Conservation (phyloP, 176 grass and related monocot species). For the Zoysia pacifica region DNA sequence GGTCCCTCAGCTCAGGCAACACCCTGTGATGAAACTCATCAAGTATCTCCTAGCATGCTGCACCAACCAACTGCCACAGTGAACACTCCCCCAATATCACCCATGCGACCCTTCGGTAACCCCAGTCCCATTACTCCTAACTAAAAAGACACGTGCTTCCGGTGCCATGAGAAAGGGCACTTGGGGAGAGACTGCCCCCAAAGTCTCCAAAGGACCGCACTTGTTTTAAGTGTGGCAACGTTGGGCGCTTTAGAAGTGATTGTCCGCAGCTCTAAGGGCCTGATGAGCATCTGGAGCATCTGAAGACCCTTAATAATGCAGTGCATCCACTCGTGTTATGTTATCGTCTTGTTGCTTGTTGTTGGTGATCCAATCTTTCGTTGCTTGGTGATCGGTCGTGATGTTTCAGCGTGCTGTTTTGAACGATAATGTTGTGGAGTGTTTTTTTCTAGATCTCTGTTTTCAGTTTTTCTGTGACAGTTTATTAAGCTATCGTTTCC, state of each 20-base stretch:
- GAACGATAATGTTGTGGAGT: not conserved
- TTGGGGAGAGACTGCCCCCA: conserved; percentile 12
- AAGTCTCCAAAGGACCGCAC: not conserved
- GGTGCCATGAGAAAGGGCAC: conserved; percentile 31
- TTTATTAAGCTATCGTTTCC: no score
- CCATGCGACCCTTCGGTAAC: not conserved
- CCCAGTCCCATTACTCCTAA: not conserved
- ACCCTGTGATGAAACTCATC: not conserved
- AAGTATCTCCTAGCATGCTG: conserved; percentile 10
- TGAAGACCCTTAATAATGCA: not conserved
- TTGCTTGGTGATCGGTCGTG: not conserved
- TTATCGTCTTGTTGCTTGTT: not conserved
- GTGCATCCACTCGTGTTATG: not conserved
- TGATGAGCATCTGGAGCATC: not conserved
- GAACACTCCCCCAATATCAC: conserved; percentile 20
- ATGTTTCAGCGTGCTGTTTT: no score
- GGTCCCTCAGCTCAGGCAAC: conserved; percentile 9
- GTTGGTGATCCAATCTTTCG: no score
- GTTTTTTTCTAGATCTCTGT: no score
- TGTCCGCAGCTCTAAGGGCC: conserved; percentile 16
- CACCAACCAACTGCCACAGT: not conserved
- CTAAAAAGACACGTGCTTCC: not conserved
- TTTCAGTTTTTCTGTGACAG: no score
- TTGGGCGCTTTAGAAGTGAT: conserved; percentile 12
- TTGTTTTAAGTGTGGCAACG: conserved; percentile 30